Conservation (phyloP, 2,329 filamentous ascomycete genomes). For the Microdochium bolleyi region DNA sequence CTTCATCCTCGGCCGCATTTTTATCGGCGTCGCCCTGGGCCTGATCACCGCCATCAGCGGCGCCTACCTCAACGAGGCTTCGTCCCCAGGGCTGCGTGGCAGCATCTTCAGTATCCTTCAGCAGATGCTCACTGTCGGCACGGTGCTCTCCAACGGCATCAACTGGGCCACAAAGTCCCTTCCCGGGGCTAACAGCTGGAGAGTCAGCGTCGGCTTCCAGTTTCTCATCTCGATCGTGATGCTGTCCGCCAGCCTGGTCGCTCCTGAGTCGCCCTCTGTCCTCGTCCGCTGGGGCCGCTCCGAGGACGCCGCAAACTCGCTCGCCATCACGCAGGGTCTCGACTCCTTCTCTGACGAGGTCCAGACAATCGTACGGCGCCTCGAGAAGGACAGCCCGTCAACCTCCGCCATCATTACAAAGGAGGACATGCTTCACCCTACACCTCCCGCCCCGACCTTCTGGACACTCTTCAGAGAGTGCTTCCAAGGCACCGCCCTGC, state of each 20-base stretch:
- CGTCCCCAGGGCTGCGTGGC: background rate
- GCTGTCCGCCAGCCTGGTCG: background rate
- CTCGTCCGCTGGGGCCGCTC: background rate
- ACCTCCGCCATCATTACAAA: background rate
- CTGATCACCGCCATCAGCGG: background rate
- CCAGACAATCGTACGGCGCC: background rate
- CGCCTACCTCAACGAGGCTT: background rate
- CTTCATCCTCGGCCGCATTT: background rate
- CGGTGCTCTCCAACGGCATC: background rate
- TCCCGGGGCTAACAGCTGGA: background rate
- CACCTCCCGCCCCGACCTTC: background rate
- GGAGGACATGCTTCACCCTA: background rate
- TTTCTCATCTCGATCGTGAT: background rate
- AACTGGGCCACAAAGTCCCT: background rate
- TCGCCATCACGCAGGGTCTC: background rate
- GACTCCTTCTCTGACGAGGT: background rate
- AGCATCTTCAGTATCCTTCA: background rate
- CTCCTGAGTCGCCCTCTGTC: background rate
- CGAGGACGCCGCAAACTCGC: background rate
- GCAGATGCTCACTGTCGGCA: background rate
- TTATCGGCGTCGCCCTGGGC: background rate
- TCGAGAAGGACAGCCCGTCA: background rate
- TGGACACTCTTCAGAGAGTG: background rate
- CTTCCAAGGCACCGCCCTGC: background rate
- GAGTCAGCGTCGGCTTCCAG: background rate